Base-by-base conservation (phyloP, 306 rosid genomes). In the Cucumis hystrix region DNA sequence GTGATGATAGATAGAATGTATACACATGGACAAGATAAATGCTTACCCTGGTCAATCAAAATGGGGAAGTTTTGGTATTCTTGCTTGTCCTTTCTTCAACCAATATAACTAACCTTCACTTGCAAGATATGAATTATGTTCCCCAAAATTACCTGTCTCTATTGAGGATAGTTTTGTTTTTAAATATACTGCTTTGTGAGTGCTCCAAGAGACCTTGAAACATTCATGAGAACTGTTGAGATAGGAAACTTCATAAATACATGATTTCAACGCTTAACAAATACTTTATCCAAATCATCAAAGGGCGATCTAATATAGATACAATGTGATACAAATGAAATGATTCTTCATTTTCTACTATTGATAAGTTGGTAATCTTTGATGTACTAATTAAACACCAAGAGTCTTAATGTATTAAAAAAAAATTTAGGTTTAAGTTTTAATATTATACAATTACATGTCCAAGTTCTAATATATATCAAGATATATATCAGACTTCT, bases 21-120 rank as follows among this genome's bases (percentile, higher is more conserved):
- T 30, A 74, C 23, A 58, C 30, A 56, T 40, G 51, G 10, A 43
- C 55, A 59, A 63, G 57, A 52, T 12, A 56, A 77, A 83, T 67
- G 72, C 60, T 76, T 88, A 95, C 98, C 98, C 97, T 12, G 97
- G 88, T 96, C 98, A 95, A 72, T 92, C 96, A 88, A 89, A 95
- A 86, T 87, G 79, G 30, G 97, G 98, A 80, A 89, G 77, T 82
- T 90, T 95, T 79, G 93, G 86, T n/a, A 86, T 80, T 83, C 91
- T 92, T 83, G 87, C 79, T 78, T 90, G 97, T 70, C 98, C 98
- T 80, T 89, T 83, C 92, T 62, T 95, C 83, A 81, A 20, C 87
- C 93, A 92, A 83, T 90, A 95, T 82, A 79, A 77, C 98, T 97
- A 92, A 68, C 82, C 95, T 76, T 95, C 93, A 78, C 79, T 85